Percentiles rank a stretch among this genome's conserved stretches.
phyloP scores from a whole-genome alignment of 139 green algal genomes.

The Chlamydomonas applanata region DNA sequence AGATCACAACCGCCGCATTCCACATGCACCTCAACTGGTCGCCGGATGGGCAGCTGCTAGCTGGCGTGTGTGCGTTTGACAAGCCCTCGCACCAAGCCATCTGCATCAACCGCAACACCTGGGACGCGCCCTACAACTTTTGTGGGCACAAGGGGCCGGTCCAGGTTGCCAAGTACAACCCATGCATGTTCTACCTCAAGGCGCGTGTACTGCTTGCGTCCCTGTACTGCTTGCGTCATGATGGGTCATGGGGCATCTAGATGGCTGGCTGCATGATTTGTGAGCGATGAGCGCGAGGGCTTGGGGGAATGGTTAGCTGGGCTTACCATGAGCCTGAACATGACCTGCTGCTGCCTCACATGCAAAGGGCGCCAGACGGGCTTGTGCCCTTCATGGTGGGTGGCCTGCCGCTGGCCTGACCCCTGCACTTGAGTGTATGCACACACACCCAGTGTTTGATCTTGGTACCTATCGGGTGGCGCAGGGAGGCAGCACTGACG shows the following conservation, averaged over 20 bases:
- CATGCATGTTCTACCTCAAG: slow-evolving; percentile 54
- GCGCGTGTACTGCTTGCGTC: neutral
- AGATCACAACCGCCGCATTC: slow-evolving; percentile 46
- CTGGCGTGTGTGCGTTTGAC: slow-evolving; percentile 43
- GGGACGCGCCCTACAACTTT: slow-evolving; percentile 17
- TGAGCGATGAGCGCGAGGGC: no score
- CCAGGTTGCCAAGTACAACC: slow-evolving; percentile 64
- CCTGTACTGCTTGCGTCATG: no score
- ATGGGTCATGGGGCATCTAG: no score
- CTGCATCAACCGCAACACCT: slow-evolving; percentile 26
- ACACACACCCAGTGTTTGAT: no score
- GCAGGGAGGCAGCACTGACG: no score
- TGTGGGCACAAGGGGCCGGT: slow-evolving; percentile 69
- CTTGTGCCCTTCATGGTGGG: no score
- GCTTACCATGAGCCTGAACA: neutral
- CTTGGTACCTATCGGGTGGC: no score
- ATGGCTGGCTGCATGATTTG: no score
- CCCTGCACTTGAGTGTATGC: no score
- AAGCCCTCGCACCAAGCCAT: slow-evolving; percentile 15
- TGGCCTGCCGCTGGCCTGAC: no score
- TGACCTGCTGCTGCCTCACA: no score
- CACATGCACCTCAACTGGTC: slow-evolving; percentile 49
- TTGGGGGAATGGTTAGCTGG: neutral
- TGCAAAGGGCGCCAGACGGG: no score
- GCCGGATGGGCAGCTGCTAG: slow-evolving; percentile 45